phyloP scores from a whole-genome alignment of 768 basidiomycete genomes.

The Phaeolepiota aurea region DNA sequence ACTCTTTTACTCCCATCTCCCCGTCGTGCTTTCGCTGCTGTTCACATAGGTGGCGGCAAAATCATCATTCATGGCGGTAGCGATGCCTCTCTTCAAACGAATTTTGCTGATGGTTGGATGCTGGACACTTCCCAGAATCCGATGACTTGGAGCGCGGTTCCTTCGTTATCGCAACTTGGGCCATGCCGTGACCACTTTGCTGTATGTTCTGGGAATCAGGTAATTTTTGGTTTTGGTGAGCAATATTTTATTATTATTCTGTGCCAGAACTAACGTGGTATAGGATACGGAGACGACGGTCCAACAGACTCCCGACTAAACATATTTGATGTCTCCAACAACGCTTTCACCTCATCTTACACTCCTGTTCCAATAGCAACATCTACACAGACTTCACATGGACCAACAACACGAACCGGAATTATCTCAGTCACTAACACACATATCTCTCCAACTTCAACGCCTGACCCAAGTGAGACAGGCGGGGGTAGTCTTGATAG shows the following conservation, averaged over 20 bases:
- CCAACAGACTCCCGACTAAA: constrained; percentile 49
- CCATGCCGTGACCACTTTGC: constrained; percentile 70
- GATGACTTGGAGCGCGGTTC: constrained; percentile 50
- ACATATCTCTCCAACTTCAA: constrained; percentile 13
- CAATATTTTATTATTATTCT: constrained; percentile 5
- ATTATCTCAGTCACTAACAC: constrained; percentile 2
- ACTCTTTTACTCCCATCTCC: constrained; percentile 37
- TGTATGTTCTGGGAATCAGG: constrained; percentile 44
- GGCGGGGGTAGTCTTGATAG: constrained; percentile 10
- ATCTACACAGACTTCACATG: constrained; percentile 18
- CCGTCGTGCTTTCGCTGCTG: constrained; percentile 58
- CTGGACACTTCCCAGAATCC: constrained; percentile 48
- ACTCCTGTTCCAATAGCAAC: constrained; percentile 24
- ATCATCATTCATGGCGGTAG: constrained; percentile 77
- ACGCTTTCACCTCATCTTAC: constrained; percentile 33
- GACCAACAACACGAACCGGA: no score
- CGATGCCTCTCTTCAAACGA: constrained; percentile 43
- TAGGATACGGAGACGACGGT: constrained; percentile 39
- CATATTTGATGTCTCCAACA: constrained; percentile 40
- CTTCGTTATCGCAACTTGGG: constrained; percentile 49
- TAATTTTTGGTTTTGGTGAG: constrained; percentile 77
- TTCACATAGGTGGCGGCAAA: constrained; percentile 38
- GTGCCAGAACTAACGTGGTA: constrained; percentile 1
- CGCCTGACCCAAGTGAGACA: constrained; percentile 11
- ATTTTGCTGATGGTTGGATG: constrained; percentile 64